Evolutionary conservation across 768 basidiomycete genomes (phyloP).

Genomic region (Russula brevipes): DNA sequence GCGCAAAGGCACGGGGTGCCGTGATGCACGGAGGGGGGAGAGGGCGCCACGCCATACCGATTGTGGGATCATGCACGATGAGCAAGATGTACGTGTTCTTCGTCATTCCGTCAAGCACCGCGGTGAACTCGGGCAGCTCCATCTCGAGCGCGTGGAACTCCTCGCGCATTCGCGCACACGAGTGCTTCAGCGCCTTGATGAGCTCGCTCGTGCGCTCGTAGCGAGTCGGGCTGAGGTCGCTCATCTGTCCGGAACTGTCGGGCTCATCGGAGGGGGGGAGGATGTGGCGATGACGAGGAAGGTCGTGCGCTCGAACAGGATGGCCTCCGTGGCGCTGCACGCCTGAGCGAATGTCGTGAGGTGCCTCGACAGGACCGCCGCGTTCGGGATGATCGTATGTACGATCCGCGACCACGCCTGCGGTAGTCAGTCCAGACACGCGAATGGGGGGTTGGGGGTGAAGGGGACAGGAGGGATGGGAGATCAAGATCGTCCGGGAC

Average conservation of each 20-base stretch:
- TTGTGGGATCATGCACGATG: slow-evolving; percentile 82
- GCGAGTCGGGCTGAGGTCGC: slow-evolving; percentile 58
- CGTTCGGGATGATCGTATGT: slow-evolving; percentile 89
- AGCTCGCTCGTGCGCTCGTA: slow-evolving; percentile 89
- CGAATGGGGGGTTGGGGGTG: slow-evolving; percentile 29
- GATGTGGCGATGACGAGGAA: slow-evolving; percentile 96
- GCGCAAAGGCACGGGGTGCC: neutral
- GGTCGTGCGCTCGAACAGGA: slow-evolving; percentile 95
- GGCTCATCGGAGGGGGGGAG: slow-evolving; percentile 40
- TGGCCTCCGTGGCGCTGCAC: slow-evolving; percentile 87
- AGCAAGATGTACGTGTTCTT: slow-evolving; percentile 90
- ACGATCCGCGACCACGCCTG: slow-evolving; percentile 99
- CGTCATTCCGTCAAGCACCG: slow-evolving; percentile 89
- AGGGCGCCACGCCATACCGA: slow-evolving; percentile 47
- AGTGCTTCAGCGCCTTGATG: slow-evolving; percentile 92
- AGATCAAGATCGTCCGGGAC: too few relatives aligned
- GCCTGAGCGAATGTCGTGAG: slow-evolving; percentile 81
- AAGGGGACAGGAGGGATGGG: neutral
- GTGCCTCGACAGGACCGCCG: slow-evolving; percentile 80
- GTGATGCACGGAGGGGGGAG: neutral
- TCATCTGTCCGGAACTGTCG: slow-evolving; percentile 29
- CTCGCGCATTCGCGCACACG: slow-evolving; percentile 78
- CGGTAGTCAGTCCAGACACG: slow-evolving; percentile 7
- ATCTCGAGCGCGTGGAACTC: slow-evolving; percentile 86
- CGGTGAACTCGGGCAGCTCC: slow-evolving; percentile 80